These are phyloP conservation scores for Tricholomella constricta DNA, from an alignment of 768 basidiomycete species.

Conservation along the genomic window DNA sequence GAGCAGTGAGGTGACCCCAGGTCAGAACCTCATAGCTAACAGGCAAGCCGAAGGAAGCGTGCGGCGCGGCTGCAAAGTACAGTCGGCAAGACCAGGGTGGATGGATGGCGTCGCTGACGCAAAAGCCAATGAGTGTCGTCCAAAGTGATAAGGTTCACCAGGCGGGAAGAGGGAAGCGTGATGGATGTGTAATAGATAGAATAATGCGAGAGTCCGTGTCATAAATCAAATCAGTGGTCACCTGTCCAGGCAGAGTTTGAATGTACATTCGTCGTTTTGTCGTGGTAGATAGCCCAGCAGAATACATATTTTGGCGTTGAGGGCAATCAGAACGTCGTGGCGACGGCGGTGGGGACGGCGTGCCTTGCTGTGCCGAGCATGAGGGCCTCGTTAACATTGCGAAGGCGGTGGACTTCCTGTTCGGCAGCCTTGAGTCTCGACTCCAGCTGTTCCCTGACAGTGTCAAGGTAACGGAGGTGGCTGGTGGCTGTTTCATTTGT, in stretches of 20 bases:
- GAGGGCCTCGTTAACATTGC: constrained; percentile 85
- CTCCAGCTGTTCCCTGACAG: constrained; percentile 74
- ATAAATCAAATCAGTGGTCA: constrained; percentile 55
- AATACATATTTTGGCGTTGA: constrained; percentile 10
- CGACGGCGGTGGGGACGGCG: constrained; percentile 39
- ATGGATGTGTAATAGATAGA: constrained; percentile 47
- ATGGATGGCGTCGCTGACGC: constrained; percentile 35
- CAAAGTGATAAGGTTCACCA: constrained; percentile 26
- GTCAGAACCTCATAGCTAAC: constrained; percentile 32
- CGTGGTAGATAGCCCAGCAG: constrained; percentile 13
- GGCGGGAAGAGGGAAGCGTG: constrained; percentile 38
- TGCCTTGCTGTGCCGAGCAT: constrained; percentile 85
- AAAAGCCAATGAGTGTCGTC: constrained; percentile 37
- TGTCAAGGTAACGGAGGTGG: constrained; percentile 86
- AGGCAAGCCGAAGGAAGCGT: constrained; percentile 33
- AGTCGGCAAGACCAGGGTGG: constrained; percentile 31
- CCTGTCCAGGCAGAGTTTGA: constrained; percentile 60
- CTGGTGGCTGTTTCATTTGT: constrained; percentile 58
- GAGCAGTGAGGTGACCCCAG: constrained; percentile 40
- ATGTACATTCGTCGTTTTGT: constrained; percentile 32
- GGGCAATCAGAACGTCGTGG: constrained; percentile 21
- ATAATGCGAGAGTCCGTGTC: constrained; percentile 49
- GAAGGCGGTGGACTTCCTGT: constrained; percentile 77
- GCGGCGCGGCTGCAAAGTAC: constrained; percentile 61
- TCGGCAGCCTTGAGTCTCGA: constrained; percentile 77